Evolutionary conservation across 169 alveolate genomes (phyloP).

Genomic region (Plasmodium ovale): DNA sequence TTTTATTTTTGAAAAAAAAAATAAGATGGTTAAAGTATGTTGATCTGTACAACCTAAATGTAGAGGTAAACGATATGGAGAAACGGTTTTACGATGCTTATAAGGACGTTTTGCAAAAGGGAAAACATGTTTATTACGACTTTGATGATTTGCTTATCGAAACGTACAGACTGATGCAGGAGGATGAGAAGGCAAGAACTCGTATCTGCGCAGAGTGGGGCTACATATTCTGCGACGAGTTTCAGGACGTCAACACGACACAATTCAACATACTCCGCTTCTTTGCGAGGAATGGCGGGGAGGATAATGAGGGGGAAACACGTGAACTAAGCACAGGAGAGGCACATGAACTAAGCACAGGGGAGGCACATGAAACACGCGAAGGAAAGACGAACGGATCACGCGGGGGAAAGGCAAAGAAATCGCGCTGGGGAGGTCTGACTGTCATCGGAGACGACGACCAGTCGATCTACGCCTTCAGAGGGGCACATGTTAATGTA

Average conservation of each 20-base stretch:
- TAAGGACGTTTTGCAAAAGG: slow-evolving; percentile 44
- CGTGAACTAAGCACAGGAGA: background rate
- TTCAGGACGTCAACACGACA: slow-evolving; percentile 85
- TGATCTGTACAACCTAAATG: slow-evolving; percentile 24
- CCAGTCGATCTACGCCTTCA: slow-evolving; percentile 86
- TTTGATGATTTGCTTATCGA: slow-evolving; percentile 79
- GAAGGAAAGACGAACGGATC: background rate
- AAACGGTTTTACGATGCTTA: slow-evolving; percentile 49
- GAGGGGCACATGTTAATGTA: slow-evolving; percentile 85
- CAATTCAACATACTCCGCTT: slow-evolving; percentile 81
- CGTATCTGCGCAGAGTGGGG: slow-evolving; percentile 76
- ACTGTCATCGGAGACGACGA: slow-evolving; percentile 89
- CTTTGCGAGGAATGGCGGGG: slow-evolving; percentile 7
- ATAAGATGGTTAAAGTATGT: slow-evolving; percentile 40
- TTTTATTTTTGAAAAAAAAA: slow-evolving; percentile 63
- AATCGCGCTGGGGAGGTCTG: slow-evolving; percentile 43
- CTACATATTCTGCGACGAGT: slow-evolving; percentile 86
- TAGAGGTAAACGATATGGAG: slow-evolving; percentile 50
- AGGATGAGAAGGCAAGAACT: slow-evolving; percentile 39
- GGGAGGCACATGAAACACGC: background rate
- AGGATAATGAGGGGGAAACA: background rate
- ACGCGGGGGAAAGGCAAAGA: background rate
- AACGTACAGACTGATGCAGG: slow-evolving; percentile 74
- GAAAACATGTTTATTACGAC: slow-evolving; percentile 79
- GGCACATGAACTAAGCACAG: background rate